phyloP scores from a whole-genome alignment of 768 basidiomycete genomes.

The Sporobolomyces roseus region DNA sequence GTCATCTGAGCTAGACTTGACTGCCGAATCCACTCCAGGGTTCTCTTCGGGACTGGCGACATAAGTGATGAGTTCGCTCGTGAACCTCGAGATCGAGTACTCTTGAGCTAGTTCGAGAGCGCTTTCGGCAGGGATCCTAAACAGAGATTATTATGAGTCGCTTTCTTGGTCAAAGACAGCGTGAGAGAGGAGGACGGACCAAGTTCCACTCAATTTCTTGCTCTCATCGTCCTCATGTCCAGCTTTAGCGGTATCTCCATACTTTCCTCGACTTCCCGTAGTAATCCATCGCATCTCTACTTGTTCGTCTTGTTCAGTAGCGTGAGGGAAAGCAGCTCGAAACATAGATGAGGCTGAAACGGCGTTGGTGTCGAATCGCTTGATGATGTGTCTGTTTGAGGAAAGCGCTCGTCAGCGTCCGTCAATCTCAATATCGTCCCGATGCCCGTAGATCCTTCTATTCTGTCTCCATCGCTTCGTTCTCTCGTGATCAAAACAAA shows the following conservation, averaged over 20 bases:
- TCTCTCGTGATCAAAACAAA: too few species aligned
- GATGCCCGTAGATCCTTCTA: too few species aligned
- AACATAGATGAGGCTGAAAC: slow-evolving; percentile 43
- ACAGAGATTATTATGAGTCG: background rate
- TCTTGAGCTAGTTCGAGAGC: slow-evolving; percentile 36
- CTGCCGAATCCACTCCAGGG: background rate
- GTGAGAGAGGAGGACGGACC: slow-evolving; percentile 6
- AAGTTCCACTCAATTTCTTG: slow-evolving; percentile 39
- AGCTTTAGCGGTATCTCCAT: slow-evolving; percentile 36
- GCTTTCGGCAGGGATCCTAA: slow-evolving; percentile 38
- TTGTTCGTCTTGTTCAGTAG: slow-evolving; percentile 33
- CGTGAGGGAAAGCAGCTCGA: slow-evolving; percentile 41
- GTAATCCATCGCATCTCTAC: slow-evolving; percentile 40
- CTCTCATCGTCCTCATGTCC: slow-evolving; percentile 35
- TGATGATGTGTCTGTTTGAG: slow-evolving; percentile 43
- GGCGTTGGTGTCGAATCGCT: slow-evolving; percentile 44
- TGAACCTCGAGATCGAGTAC: slow-evolving; percentile 40
- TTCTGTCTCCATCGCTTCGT: too few species aligned
- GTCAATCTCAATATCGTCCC: too few species aligned
- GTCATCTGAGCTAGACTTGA: too few species aligned
- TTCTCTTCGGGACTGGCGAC: background rate
- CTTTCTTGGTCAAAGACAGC: background rate
- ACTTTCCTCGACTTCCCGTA: slow-evolving; percentile 18
- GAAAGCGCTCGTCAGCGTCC: too few species aligned
- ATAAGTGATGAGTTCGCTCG: slow-evolving; percentile 37